Evolutionary conservation across 2,329 filamentous ascomycete species (phyloP).

Genomic region (Ophiostoma populinum): DNA sequence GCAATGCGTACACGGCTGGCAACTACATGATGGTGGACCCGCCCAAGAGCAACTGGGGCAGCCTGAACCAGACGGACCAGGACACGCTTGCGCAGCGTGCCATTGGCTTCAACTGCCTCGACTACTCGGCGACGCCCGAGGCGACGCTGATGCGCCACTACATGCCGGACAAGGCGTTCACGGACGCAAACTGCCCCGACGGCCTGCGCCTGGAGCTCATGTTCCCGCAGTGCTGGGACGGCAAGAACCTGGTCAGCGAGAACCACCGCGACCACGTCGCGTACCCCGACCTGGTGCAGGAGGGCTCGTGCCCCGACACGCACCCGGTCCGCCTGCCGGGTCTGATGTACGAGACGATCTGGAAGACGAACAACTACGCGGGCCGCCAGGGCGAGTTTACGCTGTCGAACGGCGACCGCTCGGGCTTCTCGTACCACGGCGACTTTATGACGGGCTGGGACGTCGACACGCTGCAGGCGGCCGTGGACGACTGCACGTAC

Average conservation of each 20-base stretch:
- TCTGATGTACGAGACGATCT: slow-evolving; percentile 78
- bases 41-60: slow-evolving; percentile 52
- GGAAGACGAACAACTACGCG: slow-evolving; percentile 49
- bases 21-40: slow-evolving; percentile 47
- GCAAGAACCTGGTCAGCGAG: slow-evolving; percentile 36
- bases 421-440: slow-evolving; percentile 59
- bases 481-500: slow-evolving; percentile 62
- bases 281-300: slow-evolving; percentile 62
- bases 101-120: slow-evolving; percentile 85
- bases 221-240: slow-evolving; percentile 85
- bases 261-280: slow-evolving; percentile 53
- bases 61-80: slow-evolving; percentile 47
- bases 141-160: slow-evolving; percentile 65
- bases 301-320: slow-evolving; percentile 54
- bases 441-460: slow-evolving; percentile 77
- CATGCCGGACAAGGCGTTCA: slow-evolving; percentile 60
- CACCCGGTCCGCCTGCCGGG: slow-evolving; percentile 53
- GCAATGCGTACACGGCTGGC: slow-evolving; percentile 52
- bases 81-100: slow-evolving; percentile 59
- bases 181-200: slow-evolving; percentile 67
- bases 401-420: slow-evolving; percentile 60
- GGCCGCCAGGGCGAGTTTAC: slow-evolving; percentile 52
- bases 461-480: slow-evolving; percentile 45
- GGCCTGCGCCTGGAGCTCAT: slow-evolving; percentile 70
- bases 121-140: slow-evolving; percentile 54